Conservation (phyloP, 768 basidiomycete species). For the Leucocoprinus sp. region DNA sequence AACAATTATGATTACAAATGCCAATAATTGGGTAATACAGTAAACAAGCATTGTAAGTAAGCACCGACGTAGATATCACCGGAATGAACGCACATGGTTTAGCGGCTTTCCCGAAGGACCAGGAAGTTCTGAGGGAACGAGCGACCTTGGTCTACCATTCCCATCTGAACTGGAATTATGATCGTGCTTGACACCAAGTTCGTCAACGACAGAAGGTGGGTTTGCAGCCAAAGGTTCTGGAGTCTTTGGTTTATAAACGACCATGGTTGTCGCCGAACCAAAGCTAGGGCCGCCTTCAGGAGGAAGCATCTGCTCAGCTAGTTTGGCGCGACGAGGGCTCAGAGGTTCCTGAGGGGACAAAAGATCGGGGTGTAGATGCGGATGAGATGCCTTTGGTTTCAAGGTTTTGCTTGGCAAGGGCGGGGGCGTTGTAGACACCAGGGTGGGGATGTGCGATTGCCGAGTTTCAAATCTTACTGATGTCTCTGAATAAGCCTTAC, state of each 20-base stretch:
- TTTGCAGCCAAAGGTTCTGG: slow-evolving; percentile 36
- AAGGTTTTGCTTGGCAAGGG: slow-evolving; percentile 14
- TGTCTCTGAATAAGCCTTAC: slow-evolving; percentile 28
- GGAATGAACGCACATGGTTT: slow-evolving; percentile 82
- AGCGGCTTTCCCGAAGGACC: slow-evolving; percentile 54
- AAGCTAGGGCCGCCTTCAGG: slow-evolving; percentile 32
- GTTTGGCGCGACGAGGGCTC: slow-evolving; percentile 13
- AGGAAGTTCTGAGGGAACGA: slow-evolving; percentile 26
- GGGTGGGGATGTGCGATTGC: neutral
- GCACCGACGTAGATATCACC: slow-evolving; percentile 44
- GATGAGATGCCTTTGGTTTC: slow-evolving; percentile 32
- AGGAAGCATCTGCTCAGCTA: slow-evolving; percentile 20
- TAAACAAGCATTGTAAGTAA: slow-evolving; percentile 33
- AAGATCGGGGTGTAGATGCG: slow-evolving; percentile 22
- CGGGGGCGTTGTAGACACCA: neutral
- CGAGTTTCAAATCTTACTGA: slow-evolving; percentile 13
- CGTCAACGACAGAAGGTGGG: slow-evolving; percentile 31
- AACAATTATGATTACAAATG: slow-evolving; percentile 16
- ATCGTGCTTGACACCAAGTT: slow-evolving; percentile 36
- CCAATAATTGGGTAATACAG: neutral
- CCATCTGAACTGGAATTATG: slow-evolving; percentile 13
- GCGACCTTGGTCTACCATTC: slow-evolving; percentile 18
- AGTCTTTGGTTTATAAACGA: slow-evolving; percentile 52
- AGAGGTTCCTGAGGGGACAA: slow-evolving; percentile 12
- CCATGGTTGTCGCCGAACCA: slow-evolving; percentile 72